Percentiles rank a stretch among this genome's conserved stretches.
These are phyloP conservation scores for Fusarium buharicum DNA, from an alignment of 2,329 filamentous ascomycete species.

Conservation along the genomic window DNA sequence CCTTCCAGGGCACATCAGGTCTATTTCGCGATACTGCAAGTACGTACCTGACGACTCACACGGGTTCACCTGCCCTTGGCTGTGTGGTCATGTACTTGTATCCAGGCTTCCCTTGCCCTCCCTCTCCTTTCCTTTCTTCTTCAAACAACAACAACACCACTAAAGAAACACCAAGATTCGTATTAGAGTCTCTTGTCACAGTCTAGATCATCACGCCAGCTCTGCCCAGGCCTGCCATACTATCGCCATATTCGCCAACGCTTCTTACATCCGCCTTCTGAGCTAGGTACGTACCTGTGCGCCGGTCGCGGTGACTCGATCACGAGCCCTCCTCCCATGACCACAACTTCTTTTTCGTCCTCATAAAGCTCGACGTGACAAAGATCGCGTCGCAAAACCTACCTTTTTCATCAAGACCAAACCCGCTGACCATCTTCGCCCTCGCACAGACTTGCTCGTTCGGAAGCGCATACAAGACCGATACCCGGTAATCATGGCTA, in stretches of 20 bases:
- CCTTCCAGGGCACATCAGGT: slow-evolving; percentile 23
- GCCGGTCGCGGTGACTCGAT: slow-evolving; percentile 41
- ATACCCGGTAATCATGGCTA: slow-evolving; percentile 66
- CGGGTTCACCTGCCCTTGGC: slow-evolving; percentile 41
- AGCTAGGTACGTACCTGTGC: slow-evolving; percentile 49
- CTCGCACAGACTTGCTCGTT: slow-evolving; percentile 55
- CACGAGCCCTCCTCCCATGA: slow-evolving; percentile 24
- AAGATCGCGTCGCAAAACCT: slow-evolving; percentile 24
- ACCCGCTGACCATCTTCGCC: slow-evolving; percentile 32
- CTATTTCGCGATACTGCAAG: slow-evolving; percentile 26
- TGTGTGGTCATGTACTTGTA: slow-evolving; percentile 42
- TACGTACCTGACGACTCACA: slow-evolving; percentile 44
- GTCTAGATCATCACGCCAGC: slow-evolving; percentile 69
- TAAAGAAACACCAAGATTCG: slow-evolving; percentile 62
- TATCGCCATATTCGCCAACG: slow-evolving; percentile 45
- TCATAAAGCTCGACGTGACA: not conserved
- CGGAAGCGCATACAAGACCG: slow-evolving; percentile 56
- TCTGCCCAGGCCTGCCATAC: slow-evolving; percentile 48
- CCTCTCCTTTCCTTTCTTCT: slow-evolving; percentile 50
- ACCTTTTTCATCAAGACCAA: slow-evolving; percentile 4
- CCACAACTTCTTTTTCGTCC: slow-evolving; percentile 19
- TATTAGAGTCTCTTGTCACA: slow-evolving; percentile 70
- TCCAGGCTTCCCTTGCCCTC: slow-evolving; percentile 43
- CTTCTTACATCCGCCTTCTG: slow-evolving; percentile 44
- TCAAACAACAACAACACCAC: slow-evolving; percentile 62